Conservation (phyloP, 331 rosid species). For the Acacia pycnantha region DNA sequence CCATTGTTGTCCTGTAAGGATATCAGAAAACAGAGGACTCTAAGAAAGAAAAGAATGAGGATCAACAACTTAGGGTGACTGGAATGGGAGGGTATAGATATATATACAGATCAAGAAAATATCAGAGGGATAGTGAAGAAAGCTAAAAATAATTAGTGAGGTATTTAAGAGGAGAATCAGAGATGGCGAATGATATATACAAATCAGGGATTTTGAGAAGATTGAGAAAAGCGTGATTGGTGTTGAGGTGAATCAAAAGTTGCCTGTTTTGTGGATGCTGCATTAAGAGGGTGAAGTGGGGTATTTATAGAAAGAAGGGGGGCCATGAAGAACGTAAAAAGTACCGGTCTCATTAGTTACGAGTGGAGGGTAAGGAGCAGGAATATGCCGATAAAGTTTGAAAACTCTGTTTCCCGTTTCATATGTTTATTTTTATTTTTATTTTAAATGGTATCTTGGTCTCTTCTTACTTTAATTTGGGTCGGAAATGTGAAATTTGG, state of each 20-base stretch:
- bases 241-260: background rate
- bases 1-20: conserved; percentile 29
- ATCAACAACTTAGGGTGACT: background rate
- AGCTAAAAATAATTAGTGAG: background rate
- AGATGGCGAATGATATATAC: conserved; percentile 12
- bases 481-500: too few species aligned
- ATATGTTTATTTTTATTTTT: too few species aligned
- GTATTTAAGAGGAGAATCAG: background rate
- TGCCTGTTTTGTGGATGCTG: conserved; percentile 10
- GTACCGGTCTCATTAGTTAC: too few species aligned
- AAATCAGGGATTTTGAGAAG: background rate
- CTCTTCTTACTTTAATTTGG: too few species aligned
- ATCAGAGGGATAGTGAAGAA: background rate
- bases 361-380: too few species aligned
- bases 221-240: background rate
- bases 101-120: background rate
- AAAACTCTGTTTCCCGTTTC: too few species aligned
- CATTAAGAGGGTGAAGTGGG: background rate
- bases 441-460: too few species aligned
- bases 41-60: too few species aligned
- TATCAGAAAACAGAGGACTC: background rate
- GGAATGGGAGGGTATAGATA: background rate
- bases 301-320: conserved; percentile 30
- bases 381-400: too few species aligned
- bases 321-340: too few species aligned